These are phyloP conservation scores for Fraxinus nigra DNA, from an alignment of 305 asterid species.

Conservation along the genomic window DNA sequence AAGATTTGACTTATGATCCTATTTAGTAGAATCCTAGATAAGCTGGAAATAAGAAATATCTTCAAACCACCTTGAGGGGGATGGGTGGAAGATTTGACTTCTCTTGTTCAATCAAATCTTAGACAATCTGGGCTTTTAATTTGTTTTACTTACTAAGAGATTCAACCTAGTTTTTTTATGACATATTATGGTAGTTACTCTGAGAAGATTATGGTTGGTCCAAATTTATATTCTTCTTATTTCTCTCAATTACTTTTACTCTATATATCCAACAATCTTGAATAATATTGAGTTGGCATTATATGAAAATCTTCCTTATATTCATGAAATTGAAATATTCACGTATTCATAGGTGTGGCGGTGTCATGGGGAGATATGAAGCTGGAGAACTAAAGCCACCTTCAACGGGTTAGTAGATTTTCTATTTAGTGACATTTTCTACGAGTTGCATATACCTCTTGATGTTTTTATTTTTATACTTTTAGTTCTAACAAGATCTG, in stretches of 20 bases:
- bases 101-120: not conserved
- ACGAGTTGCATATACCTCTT: not conserved
- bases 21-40: not conserved
- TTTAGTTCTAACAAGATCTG: not conserved
- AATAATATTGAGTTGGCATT: slow-evolving; percentile 1
- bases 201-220: not conserved
- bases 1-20: not conserved
- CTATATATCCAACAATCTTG: not conserved
- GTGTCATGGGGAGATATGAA: slow-evolving; percentile 56
- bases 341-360: slow-evolving; percentile 44
- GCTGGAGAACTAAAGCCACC: slow-evolving; percentile 63
- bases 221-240: not conserved
- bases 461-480: not conserved
- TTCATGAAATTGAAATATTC: slow-evolving; percentile 16
- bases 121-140: not conserved
- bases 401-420: slow-evolving; percentile 40
- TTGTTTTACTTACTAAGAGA: not conserved
- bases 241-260: not conserved
- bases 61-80: not conserved
- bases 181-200: not conserved
- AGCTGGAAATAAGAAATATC: not conserved
- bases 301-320: not conserved
- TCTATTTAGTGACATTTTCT: slow-evolving; percentile 1
- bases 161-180: not conserved
- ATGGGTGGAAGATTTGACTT: not conserved